Evolutionary conservation across 495 filamentous ascomycete species (phyloP).

Genomic region (Penicillium odoratum): DNA sequence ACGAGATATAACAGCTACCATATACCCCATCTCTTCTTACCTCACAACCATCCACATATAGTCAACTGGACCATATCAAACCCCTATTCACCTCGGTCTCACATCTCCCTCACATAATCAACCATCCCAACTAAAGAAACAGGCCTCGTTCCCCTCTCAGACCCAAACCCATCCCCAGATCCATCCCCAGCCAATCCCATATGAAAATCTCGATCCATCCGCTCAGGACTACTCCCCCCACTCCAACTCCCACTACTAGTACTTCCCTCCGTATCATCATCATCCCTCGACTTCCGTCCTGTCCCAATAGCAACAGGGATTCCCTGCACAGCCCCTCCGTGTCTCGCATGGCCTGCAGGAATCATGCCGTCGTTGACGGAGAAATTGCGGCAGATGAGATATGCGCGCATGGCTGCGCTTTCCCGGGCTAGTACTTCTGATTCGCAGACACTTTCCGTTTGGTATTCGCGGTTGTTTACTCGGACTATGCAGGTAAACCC

Average conservation of each 20-base stretch:
- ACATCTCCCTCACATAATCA: conserved; percentile 1
- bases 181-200: conserved; percentile 6
- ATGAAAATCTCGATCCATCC: conserved; percentile 19
- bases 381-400: conserved; percentile 98
- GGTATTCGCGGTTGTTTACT: conserved; percentile 96
- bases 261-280: conserved; percentile 48
- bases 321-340: conserved; percentile 78
- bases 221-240: conserved; percentile 56
- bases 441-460: conserved; percentile 81
- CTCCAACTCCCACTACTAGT: conserved; percentile 49
- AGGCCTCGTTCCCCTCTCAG: not conserved
- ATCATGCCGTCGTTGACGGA: conserved; percentile 96
- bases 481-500: conserved; percentile 90
- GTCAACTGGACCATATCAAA: not conserved
- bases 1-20: not conserved
- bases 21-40: not conserved
- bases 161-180: not conserved
- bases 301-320: conserved; percentile 73
- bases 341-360: conserved; percentile 66
- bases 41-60: not conserved
- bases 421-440: conserved; percentile 83
- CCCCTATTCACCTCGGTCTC: not conserved
- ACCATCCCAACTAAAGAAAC: conserved; percentile 3
- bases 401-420: conserved; percentile 94
- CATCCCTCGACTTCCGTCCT: conserved; percentile 45